Base-by-base conservation (phyloP, 108 stramenopile species). In the Fragilaria radians region DNA sequence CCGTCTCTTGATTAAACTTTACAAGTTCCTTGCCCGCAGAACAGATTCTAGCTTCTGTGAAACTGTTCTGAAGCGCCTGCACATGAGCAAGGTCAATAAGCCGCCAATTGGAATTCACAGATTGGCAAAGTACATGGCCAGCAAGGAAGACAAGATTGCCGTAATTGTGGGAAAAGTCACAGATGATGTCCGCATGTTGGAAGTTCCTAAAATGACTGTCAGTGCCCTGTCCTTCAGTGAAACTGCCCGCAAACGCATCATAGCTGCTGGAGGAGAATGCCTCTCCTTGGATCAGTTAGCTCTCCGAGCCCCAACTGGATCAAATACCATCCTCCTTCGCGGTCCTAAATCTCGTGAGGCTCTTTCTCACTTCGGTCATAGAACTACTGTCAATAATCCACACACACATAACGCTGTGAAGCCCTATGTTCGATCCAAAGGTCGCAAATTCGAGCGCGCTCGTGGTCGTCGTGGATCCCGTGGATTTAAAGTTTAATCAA, bases 391-490 rank as follows among this genome's bases (percentile, higher is more conserved):
- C 75, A 88, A 71, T 78, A 89, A 88, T 72, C 88, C 90, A 51
- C 88, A 93, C 72, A 93, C 89, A 32, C 90, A 93, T 79, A 86
- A 89, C 76, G 83, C 79, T 63, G 90, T 92, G 86, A 98, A 97
- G 86, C 99, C 99, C 19, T 97, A 94, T 70, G 94, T 96, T 56
- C 93, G 96, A 71, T 82, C 88, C 78, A 98, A 98, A 79, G 99
- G 99, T 74, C 89, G 97, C 82, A 99, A 99, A 82, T 99, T 99
- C 86, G 99, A 99, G 87, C 82, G 82, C 66, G 99, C 99, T 62
- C 97, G 99, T 86, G 97, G 97, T 73, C 96, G 97, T 68, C 96
- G 99, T 88, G 72, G 79, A 51, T 92, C 89, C 55, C 78, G 88
- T 67, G 97, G 99, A 54, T 98, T 98, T 95, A 97, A 97, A 93